A percentile compares a stretch with the other conserved stretches of the same genome.
Conservation (phyloP, 1,139 yeast genomes). For the Geotrichum citri-aurantii region DNA sequence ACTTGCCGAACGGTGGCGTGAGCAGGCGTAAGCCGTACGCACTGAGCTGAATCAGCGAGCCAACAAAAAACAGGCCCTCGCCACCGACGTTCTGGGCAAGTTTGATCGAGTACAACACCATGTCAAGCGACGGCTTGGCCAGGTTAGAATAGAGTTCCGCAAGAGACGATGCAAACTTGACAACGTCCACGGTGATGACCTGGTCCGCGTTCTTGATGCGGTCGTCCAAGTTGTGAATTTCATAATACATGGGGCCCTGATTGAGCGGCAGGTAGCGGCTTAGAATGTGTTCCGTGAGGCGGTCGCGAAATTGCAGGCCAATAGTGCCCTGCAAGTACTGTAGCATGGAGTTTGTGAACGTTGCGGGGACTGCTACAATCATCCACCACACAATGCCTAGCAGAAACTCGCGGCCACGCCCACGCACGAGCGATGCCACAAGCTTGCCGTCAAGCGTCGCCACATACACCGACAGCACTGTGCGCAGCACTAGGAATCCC, state of each 20-base stretch:
- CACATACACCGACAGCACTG: conserved; percentile 70
- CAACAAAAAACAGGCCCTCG: conserved; percentile 79
- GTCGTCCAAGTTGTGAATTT: conserved; percentile 53
- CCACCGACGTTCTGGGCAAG: conserved; percentile 68
- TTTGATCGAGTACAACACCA: conserved; percentile 76
- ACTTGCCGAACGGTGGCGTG: conserved; percentile 86
- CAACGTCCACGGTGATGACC: conserved; percentile 72
- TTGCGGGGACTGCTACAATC: conserved; percentile 80
- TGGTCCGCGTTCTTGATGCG: conserved; percentile 75
- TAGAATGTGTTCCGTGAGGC: conserved; percentile 59
- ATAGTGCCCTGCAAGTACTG: conserved; percentile 66
- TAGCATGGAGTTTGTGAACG: conserved; percentile 69
- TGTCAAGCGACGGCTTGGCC: conserved; percentile 77
- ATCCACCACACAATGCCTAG: conserved; percentile 71
- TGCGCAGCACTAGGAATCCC: conserved; percentile 57
- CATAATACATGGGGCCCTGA: conserved; percentile 46
- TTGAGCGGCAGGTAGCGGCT: conserved; percentile 57
- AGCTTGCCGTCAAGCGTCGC: conserved; percentile 83
- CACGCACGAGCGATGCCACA: conserved; percentile 77
- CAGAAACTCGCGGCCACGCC: conserved; percentile 58
- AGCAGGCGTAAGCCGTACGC: conserved; percentile 66
- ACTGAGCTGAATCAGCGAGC: conserved; percentile 74
- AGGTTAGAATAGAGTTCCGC: conserved; percentile 81
- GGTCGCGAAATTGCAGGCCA: conserved; percentile 58
- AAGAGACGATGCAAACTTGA: conserved; percentile 64